Conservation (phyloP, 805 yeast species). For the Cyberlindnera americana region DNA sequence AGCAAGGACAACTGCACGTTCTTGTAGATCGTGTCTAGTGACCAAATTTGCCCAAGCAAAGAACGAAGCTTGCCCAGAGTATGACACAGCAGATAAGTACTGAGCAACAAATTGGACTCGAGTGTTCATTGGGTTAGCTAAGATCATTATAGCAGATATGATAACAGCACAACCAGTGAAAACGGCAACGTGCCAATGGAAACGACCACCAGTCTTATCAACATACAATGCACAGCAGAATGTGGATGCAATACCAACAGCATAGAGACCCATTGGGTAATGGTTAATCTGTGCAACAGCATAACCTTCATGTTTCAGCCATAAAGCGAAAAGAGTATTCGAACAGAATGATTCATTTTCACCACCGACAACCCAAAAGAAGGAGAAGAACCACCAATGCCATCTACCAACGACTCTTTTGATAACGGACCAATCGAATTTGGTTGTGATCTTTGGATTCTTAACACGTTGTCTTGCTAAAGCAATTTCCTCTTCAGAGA, state of each 20-base stretch:
- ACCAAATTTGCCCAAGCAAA: conserved; percentile 64
- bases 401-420: conserved; percentile 47
- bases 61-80: conserved; percentile 58
- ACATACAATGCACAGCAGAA: conserved; percentile 41
- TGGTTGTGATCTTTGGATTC: conserved; percentile 33
- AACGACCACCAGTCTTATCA: conserved; percentile 38
- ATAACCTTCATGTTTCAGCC: conserved; percentile 39
- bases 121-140: conserved; percentile 38
- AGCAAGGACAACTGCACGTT: conserved; percentile 60
- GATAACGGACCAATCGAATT: conserved; percentile 33
- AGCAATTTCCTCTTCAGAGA: conserved; percentile 39
- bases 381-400: conserved; percentile 54
- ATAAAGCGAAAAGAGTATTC: conserved; percentile 46
- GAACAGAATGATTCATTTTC: conserved; percentile 45
- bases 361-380: conserved; percentile 52
- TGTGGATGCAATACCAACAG: conserved; percentile 47
- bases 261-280: conserved; percentile 53
- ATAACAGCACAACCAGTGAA: conserved; percentile 40
- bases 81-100: conserved; percentile 49
- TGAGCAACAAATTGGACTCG: conserved; percentile 49
- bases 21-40: conserved; percentile 56
- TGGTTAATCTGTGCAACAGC: conserved; percentile 45
- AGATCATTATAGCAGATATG: conserved; percentile 43
- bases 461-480: conserved; percentile 43
- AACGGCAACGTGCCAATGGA: conserved; percentile 51